Base-by-base conservation (phyloP, 331 rosid genomes). In the Rhamnella rubrinervis region DNA sequence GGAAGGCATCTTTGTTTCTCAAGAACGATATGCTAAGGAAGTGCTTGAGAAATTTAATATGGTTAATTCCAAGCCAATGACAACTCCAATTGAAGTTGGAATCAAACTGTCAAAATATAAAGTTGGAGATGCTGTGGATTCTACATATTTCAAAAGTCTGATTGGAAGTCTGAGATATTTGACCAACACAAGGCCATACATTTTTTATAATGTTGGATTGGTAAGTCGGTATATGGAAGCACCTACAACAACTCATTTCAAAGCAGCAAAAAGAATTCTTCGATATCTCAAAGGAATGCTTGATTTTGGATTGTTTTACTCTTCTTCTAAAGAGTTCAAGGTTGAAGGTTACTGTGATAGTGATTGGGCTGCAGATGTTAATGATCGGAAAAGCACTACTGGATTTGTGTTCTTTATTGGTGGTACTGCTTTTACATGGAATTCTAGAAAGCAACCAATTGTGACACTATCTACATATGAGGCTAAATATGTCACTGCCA, bases 301-400 rank as follows among this genome's bases (percentile, higher is more conserved):
- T 14, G 44, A 44, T 16, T 69, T 20, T 58, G 65, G 44, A 6
- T 21, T 41, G 8, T 35, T 41, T 18, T 58, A 58, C 8, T 63
- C 58, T 56, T 44, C 44, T 15, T 40, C 12, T 57, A 26, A 23
- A n/a, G 46, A 68, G 9, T 68, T 37, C 37, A 39, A 66, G 10
- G 10, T 68, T 53, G 38, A 11, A 38, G 21, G 37, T 7, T 68
- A 39, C 35, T 10, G 15, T 21, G 55, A 55, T 55, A 68, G 17
- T 15, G 72, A 56, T 68, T 69, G 21, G 58, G 66, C 5, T 10
- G 19, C 8, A 58, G 35, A 69, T 10, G 5, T 3, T 1, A 6
- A 69, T 58, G 58, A 69, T 58, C 4, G 8, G 7, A 44, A 26
- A n/a, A 58, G 44, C 20, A 58, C 56, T 70, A 63, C 40, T 3